Base-by-base conservation (phyloP, 2,329 filamentous ascomycete species). In the Trichophyton simii region DNA sequence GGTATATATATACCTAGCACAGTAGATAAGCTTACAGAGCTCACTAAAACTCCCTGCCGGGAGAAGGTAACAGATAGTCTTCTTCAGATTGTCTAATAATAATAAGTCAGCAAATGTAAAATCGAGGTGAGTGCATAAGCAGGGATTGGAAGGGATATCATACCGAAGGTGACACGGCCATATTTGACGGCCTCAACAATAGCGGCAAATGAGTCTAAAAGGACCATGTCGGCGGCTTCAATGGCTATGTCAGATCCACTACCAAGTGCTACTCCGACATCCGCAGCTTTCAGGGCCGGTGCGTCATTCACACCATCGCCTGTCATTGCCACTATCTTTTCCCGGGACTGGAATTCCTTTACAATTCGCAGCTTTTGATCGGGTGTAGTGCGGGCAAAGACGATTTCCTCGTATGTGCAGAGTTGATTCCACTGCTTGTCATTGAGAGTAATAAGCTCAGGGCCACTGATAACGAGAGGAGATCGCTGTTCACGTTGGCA, bases 301-400 rank as follows among this genome's bases (percentile, higher is more conserved):
- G 76, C 76, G 64, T 79, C 77, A 62, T 79, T 79, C 22, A 79
- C 76, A 42, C 77, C 77, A 63, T 77, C 76, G 3, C 77, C 76
- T 1, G 76, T 78, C 77, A 79, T 81, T 5, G 77, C 82, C 4
- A 84, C 81, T 36, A 82, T 80, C 48, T 83, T 76, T 3, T 81
- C 78, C 7, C 82, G 77, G 0, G 78, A 73, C 68, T 89, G 87
- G 63, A 90, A 85, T 70, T 88, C 87, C 34, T 82, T 82, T n/a
- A 91, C 87, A 63, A 91, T 91, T 38, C 86, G 83, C 5, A 91
- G 80, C 70, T 91, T 91, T 69, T 91, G 87, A 68, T 91, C 87
- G 0, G 87, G 87, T 0, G 87, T 90, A 0, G 87, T 91, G 11
- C 87, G 79, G 0, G 87, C 85, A 69, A 91, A 90, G 11, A 91